Conservation (phyloP, 148 eudicot species). For the Silene uniflora region DNA sequence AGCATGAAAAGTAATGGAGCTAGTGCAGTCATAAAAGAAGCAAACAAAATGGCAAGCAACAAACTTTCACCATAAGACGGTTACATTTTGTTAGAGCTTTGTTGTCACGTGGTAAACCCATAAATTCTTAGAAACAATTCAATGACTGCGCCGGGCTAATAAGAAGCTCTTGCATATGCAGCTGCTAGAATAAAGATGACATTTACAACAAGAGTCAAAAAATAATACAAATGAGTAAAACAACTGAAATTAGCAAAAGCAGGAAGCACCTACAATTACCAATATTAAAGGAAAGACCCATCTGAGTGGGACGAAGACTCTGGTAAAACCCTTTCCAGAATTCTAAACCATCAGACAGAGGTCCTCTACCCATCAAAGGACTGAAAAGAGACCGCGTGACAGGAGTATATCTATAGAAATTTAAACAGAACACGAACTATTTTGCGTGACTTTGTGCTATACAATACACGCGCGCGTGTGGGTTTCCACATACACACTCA, state of each 20-base stretch:
- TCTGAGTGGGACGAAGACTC: conserved; percentile 56
- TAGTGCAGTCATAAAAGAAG: not conserved
- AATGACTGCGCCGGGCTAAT: conserved; percentile 35
- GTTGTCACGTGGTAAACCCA: conserved; percentile 23
- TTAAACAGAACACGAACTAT: not conserved
- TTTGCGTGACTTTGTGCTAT: not conserved
- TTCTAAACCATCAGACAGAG: conserved; percentile 43
- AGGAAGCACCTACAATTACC: conserved; percentile 27
- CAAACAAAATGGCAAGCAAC: not conserved
- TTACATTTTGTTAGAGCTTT: conserved; percentile 39
- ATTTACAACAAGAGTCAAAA: not conserved
- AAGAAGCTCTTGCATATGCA: conserved; percentile 35
- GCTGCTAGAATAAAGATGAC: not conserved
- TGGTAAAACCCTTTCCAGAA: conserved; percentile 60
- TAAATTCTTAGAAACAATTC: conserved; percentile 34
- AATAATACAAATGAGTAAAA: conserved; percentile 3
- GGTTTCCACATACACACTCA: not conserved
- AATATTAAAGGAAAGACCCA: conserved; percentile 55
- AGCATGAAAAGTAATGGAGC: not conserved
- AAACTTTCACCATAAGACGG: conserved; percentile 34
- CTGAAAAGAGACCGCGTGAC: conserved; percentile 48
- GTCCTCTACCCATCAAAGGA: conserved; percentile 33
- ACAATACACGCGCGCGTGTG: too few relatives aligned
- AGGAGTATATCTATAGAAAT: conserved; percentile 28
- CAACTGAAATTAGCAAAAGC: conserved; percentile 18